phyloP scores from a whole-genome alignment of 2,329 filamentous ascomycete species.

The Penicillium italicum region DNA sequence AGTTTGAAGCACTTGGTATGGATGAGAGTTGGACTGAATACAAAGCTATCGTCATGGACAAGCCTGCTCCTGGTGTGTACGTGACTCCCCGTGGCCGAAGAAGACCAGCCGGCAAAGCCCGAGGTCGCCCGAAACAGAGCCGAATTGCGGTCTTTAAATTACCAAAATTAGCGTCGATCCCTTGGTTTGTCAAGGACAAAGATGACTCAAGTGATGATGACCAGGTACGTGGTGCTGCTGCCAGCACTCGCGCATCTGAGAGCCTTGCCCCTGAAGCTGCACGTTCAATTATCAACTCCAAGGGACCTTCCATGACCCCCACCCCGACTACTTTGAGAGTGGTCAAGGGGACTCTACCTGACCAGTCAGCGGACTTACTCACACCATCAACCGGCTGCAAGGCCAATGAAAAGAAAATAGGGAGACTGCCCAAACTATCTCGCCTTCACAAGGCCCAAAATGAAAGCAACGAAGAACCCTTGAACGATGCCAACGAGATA shows the following conservation, averaged over 20 bases:
- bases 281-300: background rate
- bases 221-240: background rate
- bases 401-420: background rate
- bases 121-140: constrained; percentile 39
- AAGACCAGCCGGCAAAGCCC: constrained; percentile 36
- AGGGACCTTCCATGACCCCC: background rate
- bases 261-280: background rate
- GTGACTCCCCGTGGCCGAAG: constrained; percentile 40
- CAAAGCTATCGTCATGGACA: constrained; percentile 36
- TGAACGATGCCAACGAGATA: background rate
- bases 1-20: constrained; percentile 38
- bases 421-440: constrained; percentile 21
- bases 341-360: background rate
- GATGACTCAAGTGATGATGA: constrained; percentile 8
- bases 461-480: background rate
- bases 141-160: constrained; percentile 43
- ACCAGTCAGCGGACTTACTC: background rate
- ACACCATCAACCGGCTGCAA: background rate
- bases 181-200: constrained; percentile 33
- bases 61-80: constrained; percentile 40
- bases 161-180: constrained; percentile 29
- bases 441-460: constrained; percentile 6
- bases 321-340: background rate
- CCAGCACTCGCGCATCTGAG: background rate
- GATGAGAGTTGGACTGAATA: constrained; percentile 44